Base-by-base conservation (phyloP, 2,329 filamentous ascomycete species). In the Pyrenophora seminiperda region DNA sequence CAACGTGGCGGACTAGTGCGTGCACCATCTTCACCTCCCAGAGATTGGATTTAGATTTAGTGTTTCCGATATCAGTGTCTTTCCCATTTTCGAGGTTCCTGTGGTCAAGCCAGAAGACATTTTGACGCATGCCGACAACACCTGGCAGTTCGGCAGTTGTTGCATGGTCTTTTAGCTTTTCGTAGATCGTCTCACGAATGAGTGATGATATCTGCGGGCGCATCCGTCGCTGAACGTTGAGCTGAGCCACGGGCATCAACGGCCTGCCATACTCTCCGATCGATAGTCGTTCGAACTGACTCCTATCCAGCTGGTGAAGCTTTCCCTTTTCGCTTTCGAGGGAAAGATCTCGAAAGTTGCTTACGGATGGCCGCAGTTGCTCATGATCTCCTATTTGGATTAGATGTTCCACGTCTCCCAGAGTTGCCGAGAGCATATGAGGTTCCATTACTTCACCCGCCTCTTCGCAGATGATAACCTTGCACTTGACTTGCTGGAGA, bases 381-480 rank as follows among this genome's bases (percentile, higher is more conserved):
- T 78, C 72, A 50, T 87, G 84, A 58, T 88, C 85, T 0, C 85
- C 84, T 31, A 88, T 87, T 11, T 84, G 75, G 14, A 88, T 82
- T 5, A 77, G 72, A 50, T 89, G 85, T 63, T 88, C 78, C 0
- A 87, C 52, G 4, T 78, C 78, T 0, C 84, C 84, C 0, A 86
- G 71, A 3, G 89, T 65, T 0, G 85, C 78, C 0, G 83, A 82
- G 1, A 89, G 64, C 2, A 82, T 73, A 50, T 89, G 85, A 0
- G 82, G 76, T 63, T 90, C 87, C 24, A 89, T 73, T 0, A 89
- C 82, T 54, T 90, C 86, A 0, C 81, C 86, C 1, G 86, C 86
- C 61, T 90, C 86, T 63, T 90, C 86, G 27, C 83, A 87, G 1
- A 89, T 65, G 13, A 89, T 66, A 0, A 87, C 79, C 52, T 86